Conservation (phyloP, 352 stramenopile species). For the Phytophthora cryptogea region DNA sequence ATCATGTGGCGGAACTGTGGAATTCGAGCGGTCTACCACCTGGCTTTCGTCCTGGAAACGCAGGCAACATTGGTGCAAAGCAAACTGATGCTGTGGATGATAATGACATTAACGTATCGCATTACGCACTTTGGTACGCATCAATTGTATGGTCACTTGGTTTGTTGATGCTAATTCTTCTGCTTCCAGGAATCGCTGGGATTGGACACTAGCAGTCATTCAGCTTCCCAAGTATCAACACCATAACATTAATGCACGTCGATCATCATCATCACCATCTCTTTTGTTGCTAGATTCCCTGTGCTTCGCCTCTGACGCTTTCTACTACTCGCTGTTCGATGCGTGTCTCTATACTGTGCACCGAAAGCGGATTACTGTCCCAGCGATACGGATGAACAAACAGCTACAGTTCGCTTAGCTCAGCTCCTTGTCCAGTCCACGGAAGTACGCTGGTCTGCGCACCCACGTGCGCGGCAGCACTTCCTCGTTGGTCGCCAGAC, state of each 20-base stretch:
- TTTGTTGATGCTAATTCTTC: background rate
- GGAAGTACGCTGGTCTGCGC: constrained; percentile 73
- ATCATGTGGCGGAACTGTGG: constrained; percentile 17
- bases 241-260: background rate
- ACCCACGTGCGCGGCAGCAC: constrained; percentile 84
- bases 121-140: constrained; percentile 19
- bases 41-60: constrained; percentile 34
- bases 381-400: constrained; percentile 33
- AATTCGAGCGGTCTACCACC: constrained; percentile 22
- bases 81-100: constrained; percentile 22
- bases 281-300: constrained; percentile 28
- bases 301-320: constrained; percentile 22
- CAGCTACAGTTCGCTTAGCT: constrained; percentile 18
- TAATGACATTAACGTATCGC: constrained; percentile 12
- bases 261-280: constrained; percentile 24
- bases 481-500: constrained; percentile 76
- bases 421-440: constrained; percentile 62
- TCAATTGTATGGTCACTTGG: background rate
- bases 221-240: background rate
- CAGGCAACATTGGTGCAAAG: constrained; percentile 12
- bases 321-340: constrained; percentile 22
- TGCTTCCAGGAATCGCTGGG: background rate
- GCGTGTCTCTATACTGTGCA: constrained; percentile 36
- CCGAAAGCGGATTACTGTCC: constrained; percentile 6
- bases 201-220: background rate